Percentiles rank a stretch among this genome's conserved stretches.
These are phyloP conservation scores for Phoma sp. DNA, from an alignment of 2,329 filamentous ascomycete species.

Conservation along the genomic window DNA sequence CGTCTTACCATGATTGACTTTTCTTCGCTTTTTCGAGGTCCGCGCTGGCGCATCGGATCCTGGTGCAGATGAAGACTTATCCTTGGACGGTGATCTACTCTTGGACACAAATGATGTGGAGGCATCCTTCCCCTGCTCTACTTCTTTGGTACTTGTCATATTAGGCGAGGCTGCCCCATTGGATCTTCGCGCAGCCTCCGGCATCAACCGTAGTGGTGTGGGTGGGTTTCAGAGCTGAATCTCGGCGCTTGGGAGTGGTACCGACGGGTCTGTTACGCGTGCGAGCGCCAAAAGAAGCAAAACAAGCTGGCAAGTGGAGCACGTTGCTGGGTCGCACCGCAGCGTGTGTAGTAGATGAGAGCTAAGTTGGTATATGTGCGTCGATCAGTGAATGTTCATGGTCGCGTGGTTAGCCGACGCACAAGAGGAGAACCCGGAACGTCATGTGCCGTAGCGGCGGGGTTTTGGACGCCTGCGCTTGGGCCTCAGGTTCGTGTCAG, in stretches of 20 bases:
- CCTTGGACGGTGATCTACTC: constrained; percentile 38
- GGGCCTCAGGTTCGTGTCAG: not conserved
- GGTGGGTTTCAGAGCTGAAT: constrained; percentile 39
- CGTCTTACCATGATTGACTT: constrained; percentile 60
- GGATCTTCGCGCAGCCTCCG: constrained; percentile 44
- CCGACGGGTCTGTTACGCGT: constrained; percentile 25
- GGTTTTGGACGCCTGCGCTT: constrained; percentile 7
- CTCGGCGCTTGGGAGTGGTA: constrained; percentile 11
- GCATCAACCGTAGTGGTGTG: constrained; percentile 47
- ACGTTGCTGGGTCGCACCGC: constrained; percentile 41
- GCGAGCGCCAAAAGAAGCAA: constrained; percentile 31
- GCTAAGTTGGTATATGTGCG: constrained; percentile 15
- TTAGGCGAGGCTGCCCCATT: constrained; percentile 47
- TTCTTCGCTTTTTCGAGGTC: constrained; percentile 58
- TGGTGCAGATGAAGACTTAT: constrained; percentile 38
- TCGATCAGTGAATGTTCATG: constrained; percentile 35
- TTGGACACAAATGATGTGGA: constrained; percentile 36
- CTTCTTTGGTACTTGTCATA: constrained; percentile 43
- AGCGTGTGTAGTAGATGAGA: constrained; percentile 21
- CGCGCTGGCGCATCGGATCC: constrained; percentile 42
- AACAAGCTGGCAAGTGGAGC: constrained; percentile 27
- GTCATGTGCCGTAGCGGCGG: constrained; percentile 23
- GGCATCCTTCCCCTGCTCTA: constrained; percentile 38
- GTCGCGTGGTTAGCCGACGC: constrained; percentile 37
- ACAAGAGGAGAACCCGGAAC: constrained; percentile 32